Percentiles rank a stretch among this genome's conserved stretches.
Evolutionary conservation across 371 early-diverging fungal genomes (phyloP).

Genomic region (Mycotypha africana): DNA sequence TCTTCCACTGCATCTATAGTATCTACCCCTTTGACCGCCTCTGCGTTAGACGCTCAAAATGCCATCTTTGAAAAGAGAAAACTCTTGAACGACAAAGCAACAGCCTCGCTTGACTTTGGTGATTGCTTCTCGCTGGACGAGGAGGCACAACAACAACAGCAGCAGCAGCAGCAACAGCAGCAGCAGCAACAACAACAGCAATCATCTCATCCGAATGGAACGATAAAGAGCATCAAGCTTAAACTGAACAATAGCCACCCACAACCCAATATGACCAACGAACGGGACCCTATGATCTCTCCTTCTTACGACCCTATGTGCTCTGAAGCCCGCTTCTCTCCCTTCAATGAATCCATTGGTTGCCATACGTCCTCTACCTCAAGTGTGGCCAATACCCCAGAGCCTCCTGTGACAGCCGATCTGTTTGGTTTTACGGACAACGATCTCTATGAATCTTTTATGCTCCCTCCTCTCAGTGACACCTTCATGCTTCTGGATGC

Average conservation of each 20-base stretch:
- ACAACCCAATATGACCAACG: background rate
- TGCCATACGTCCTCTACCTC: conserved; percentile 12
- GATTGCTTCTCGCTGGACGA: conserved; percentile 46
- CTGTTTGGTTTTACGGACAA: conserved; percentile 16
- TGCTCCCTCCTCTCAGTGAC: conserved; percentile 25
- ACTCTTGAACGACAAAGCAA: conserved; percentile 7
- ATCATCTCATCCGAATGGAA: no score
- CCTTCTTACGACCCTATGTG: conserved; percentile 16
- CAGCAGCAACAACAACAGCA: no score
- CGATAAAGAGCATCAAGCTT: background rate
- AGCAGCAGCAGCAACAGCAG: no score
- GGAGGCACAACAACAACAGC: no score
- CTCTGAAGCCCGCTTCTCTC: conserved; percentile 14
- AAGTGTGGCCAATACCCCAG: conserved; percentile 20
- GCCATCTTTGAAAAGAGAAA: conserved; percentile 16
- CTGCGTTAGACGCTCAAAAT: conserved; percentile 17
- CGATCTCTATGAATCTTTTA: conserved; percentile 23
- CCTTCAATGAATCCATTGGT: conserved; percentile 20
- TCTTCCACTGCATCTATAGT: no score
- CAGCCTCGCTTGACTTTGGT: conserved; percentile 30
- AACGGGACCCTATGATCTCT: conserved; percentile 21
- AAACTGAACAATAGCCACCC: background rate
- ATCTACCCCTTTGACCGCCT: conserved; percentile 20
- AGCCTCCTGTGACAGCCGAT: conserved; percentile 17
- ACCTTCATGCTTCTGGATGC: conserved; percentile 19